phyloP scores from a whole-genome alignment of 108 stramenopile species.

The Nitzschia inconspicua region DNA sequence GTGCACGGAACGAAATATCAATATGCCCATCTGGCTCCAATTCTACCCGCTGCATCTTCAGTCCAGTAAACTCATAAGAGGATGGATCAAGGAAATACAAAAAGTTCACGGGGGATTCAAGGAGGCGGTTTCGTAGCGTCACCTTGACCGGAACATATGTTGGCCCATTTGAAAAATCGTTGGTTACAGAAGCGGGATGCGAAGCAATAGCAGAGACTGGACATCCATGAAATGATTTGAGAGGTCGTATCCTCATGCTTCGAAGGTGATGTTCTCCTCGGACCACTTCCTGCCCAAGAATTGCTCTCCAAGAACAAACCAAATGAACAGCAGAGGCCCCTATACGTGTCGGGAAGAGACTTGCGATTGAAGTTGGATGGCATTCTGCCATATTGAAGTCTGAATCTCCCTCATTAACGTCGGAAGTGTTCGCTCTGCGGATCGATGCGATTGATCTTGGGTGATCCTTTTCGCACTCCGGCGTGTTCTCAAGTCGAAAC shows the following conservation, averaged over 20 bases:
- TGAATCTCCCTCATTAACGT: not conserved
- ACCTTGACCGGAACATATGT: slow-evolving; percentile 51
- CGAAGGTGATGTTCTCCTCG: slow-evolving; percentile 67
- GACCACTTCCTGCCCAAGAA: slow-evolving; percentile 27
- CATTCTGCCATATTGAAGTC: not conserved
- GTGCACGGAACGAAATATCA: slow-evolving; percentile 51
- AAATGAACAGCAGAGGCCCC: slow-evolving; percentile 51
- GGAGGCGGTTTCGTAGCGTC: slow-evolving; percentile 54
- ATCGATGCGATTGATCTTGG: slow-evolving; percentile 80
- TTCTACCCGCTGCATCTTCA: slow-evolving; percentile 30
- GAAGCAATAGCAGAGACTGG: slow-evolving; percentile 58
- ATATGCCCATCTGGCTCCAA: slow-evolving; percentile 55
- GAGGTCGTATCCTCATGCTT: slow-evolving; percentile 49
- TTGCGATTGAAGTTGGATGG: slow-evolving; percentile 75
- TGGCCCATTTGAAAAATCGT: slow-evolving; percentile 62
- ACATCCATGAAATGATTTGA: slow-evolving; percentile 42
- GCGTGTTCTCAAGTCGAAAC: slow-evolving; percentile 29
- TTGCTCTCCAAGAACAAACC: slow-evolving; percentile 65
- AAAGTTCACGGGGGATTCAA: slow-evolving; percentile 53
- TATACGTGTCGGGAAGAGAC: slow-evolving; percentile 42
- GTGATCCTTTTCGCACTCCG: slow-evolving; percentile 57
- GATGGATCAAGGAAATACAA: no score
- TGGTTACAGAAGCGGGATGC: slow-evolving; percentile 41
- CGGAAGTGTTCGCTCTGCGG: slow-evolving; percentile 57
- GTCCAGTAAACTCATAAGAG: slow-evolving; percentile 64